phyloP scores from a whole-genome alignment of 2,329 filamentous ascomycete species.

The Pseudogymnoascus verrucosus region DNA sequence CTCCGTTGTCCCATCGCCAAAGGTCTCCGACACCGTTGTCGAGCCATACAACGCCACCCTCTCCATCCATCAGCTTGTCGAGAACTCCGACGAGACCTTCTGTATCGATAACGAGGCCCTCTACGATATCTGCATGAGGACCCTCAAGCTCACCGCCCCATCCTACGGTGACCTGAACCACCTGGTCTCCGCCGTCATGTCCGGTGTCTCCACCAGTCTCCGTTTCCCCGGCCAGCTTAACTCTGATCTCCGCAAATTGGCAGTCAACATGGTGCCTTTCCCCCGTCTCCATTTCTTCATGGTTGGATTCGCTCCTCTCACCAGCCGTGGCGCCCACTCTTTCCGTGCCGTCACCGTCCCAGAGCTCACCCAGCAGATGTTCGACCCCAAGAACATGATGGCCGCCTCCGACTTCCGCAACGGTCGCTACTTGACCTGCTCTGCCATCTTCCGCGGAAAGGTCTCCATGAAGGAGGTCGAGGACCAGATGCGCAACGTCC shows the following conservation, averaged over 20 bases:
- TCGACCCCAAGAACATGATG: slow-evolving; percentile 99
- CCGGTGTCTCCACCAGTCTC: slow-evolving; percentile 94
- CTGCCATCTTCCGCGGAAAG: slow-evolving; percentile 98
- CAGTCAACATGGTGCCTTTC: slow-evolving; percentile 99
- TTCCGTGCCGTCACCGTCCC: slow-evolving; percentile 98
- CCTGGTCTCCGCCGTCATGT: slow-evolving; percentile 99
- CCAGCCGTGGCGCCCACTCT: slow-evolving; percentile 81
- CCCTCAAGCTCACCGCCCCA: slow-evolving; percentile 95
- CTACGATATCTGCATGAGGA: slow-evolving; percentile 99
- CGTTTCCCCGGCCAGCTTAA: slow-evolving; percentile 99
- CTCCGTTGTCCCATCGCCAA: slow-evolving; percentile 96
- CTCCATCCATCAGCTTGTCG: slow-evolving; percentile 96
- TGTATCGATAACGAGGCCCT: slow-evolving; percentile 99
- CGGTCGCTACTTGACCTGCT: slow-evolving; percentile 98
- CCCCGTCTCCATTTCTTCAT: slow-evolving; percentile 99
- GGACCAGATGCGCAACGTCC: slow-evolving; percentile 99
- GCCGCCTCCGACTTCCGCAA: slow-evolving; percentile 99
- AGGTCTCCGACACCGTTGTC: slow-evolving; percentile 99
- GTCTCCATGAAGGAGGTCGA: slow-evolving; percentile 99
- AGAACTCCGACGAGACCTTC: slow-evolving; percentile 99
- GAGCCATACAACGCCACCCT: slow-evolving; percentile 99
- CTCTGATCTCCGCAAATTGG: slow-evolving; percentile 98
- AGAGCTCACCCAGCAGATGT: slow-evolving; percentile 99
- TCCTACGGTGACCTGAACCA: slow-evolving; percentile 99
- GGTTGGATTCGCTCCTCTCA: slow-evolving; percentile 98